Evolutionary conservation across 2,329 filamentous ascomycete species (phyloP).

Genomic region (Talaromyces atroroseus): DNA sequence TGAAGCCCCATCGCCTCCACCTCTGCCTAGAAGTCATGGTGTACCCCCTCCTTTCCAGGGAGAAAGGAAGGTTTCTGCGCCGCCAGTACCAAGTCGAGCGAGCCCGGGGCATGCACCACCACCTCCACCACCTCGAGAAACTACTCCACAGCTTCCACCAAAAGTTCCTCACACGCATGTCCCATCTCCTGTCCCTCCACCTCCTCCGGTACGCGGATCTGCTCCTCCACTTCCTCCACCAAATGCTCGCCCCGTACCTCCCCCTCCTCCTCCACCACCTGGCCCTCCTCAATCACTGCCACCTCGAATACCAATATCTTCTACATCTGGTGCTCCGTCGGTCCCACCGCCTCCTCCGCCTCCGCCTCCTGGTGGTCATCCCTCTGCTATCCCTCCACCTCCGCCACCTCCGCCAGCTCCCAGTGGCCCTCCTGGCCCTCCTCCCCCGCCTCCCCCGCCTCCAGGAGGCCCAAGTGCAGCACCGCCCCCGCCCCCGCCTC

Average conservation of each 20-base stretch:
- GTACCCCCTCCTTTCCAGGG: constrained; percentile 66
- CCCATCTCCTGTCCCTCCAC: constrained; percentile 41
- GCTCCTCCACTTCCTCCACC: constrained; percentile 40
- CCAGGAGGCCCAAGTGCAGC: constrained; percentile 27
- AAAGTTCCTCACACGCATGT: constrained; percentile 34
- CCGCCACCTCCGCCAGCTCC: constrained; percentile 67
- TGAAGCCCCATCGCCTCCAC: constrained; percentile 50
- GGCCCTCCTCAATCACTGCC: constrained; percentile 39
- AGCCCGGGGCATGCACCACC: constrained; percentile 60
- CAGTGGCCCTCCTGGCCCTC: constrained; percentile 51
- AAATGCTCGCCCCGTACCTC: constrained; percentile 12
- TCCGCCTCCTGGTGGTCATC: constrained; percentile 32
- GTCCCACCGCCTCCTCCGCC: constrained; percentile 31
- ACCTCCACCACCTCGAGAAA: constrained; percentile 50
- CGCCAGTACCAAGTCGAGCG: constrained; percentile 64
- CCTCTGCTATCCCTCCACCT: constrained; percentile 24
- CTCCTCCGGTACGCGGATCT: constrained; percentile 42
- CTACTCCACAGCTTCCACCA: constrained; percentile 36
- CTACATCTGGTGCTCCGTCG: constrained; percentile 31
- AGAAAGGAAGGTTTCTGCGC: constrained; percentile 55
- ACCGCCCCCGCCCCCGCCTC: constrained; percentile 41
- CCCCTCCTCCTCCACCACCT: constrained; percentile 28
- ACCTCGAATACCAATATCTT: constrained; percentile 41
- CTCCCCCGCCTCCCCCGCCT: constrained; percentile 34
- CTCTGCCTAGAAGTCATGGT: constrained; percentile 58